Base-by-base conservation (phyloP, 495 filamentous ascomycete genomes). In the Penicillium waksmanii region DNA sequence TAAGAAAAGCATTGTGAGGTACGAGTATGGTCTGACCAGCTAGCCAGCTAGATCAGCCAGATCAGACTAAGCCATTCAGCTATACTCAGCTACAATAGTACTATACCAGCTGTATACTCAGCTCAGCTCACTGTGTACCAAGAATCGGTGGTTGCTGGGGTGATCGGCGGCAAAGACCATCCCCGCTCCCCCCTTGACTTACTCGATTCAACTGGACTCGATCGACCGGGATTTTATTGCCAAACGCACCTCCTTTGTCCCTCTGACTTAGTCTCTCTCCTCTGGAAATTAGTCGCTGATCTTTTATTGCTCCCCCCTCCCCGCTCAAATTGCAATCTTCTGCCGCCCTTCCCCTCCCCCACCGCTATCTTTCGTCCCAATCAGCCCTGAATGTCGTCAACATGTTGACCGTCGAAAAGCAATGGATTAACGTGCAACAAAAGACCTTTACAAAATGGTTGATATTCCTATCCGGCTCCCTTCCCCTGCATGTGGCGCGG, bases 401-500 rank as follows among this genome's bases (percentile, higher is more conserved):
- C 47, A 87, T 88, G 85, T 80, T 84, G 73, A 75, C 82, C 73
- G 80, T 86, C 65, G 86, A 96, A 80, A 90, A 94, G 82, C 88
- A 88, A 77, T 98, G 94, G 94, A 87, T 98, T 68, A 91, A 87
- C 67, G 93, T 96, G 68, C 94, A 98, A 79, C 89, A 97, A 74
- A 98, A 98, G 84, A 98, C 95, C n/a, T 98, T 98, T 73, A 96
- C 93, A 18, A 98, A 98, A 87, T 98, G 95, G 91, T n/a, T n/a
- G n/a, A n/a, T 92, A 68, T 53, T 82, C 70, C 46, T 27, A 27
- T 23, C 40, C 6, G 2, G 13, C 13, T 43, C 40, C 17, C 6
- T n/a, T 18, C 40, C n/a, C 40, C 7, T 43, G 15, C 6, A 43
- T n/a, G 13, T 8, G 2, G n/a, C 40, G 40, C 1, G 35, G 40